Evolutionary conservation across 208 protist species (phyloP).

Genomic region (Acanthamoeba lenticulata): DNA sequence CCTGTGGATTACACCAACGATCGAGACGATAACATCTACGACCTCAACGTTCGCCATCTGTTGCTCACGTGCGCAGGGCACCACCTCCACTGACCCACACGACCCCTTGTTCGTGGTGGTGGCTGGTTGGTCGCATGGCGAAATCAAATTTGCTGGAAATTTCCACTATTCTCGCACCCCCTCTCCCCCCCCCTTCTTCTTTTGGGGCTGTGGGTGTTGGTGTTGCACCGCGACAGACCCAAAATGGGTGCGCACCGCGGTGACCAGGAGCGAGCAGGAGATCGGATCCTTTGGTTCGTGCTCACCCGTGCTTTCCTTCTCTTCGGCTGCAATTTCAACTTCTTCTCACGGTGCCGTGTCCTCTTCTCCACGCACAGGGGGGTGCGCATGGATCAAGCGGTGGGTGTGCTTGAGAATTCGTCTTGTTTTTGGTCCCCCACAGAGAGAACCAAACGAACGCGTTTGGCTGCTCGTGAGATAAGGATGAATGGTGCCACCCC

Average conservation of each 20-base stretch:
- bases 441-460: too few relatives aligned
- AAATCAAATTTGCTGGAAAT: not conserved
- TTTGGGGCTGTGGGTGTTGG: not conserved
- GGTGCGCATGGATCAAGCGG: not conserved
- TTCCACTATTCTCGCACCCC: not conserved
- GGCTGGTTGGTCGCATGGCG: too few relatives aligned
- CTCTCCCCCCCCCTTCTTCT: not conserved
- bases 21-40: not conserved
- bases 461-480: too few relatives aligned
- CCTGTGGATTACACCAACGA: not conserved
- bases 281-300: not conserved
- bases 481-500: too few relatives aligned
- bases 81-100: not conserved
- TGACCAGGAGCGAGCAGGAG: too few relatives aligned
- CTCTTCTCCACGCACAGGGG: not conserved
- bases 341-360: not conserved
- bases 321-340: slow-evolving; percentile 1
- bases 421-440: too few relatives aligned
- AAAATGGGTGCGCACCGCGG: too few relatives aligned
- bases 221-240: not conserved
- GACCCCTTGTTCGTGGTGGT: too few relatives aligned
- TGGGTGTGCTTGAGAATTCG: too few relatives aligned
- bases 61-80: not conserved
- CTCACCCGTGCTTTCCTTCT: not conserved
- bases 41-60: not conserved